phyloP scores from a whole-genome alignment of 169 alveolate genomes.

The Theileria parva region DNA sequence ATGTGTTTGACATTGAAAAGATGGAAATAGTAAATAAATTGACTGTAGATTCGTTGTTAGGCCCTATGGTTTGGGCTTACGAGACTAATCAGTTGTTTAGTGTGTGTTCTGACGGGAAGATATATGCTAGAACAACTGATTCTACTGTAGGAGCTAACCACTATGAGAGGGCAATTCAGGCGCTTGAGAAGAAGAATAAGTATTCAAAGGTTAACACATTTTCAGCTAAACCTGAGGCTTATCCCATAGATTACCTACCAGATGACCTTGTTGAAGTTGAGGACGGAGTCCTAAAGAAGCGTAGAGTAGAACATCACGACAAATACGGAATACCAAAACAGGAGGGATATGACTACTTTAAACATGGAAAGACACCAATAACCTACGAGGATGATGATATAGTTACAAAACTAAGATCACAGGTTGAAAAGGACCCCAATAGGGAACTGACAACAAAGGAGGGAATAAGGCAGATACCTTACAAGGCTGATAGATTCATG shows the following conservation, averaged over 20 bases:
- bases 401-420: slow-evolving; percentile 48
- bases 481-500: slow-evolving; percentile 64
- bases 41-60: slow-evolving; percentile 24
- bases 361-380: slow-evolving; percentile 44
- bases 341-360: slow-evolving; percentile 34
- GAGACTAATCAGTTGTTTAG: slow-evolving; percentile 52
- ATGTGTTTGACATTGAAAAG: slow-evolving; percentile 9
- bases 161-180: slow-evolving; percentile 15
- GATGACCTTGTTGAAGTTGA: slow-evolving; percentile 62
- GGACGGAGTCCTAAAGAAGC: slow-evolving; percentile 47
- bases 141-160: slow-evolving; percentile 38
- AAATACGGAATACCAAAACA: slow-evolving; percentile 46
- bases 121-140: slow-evolving; percentile 37
- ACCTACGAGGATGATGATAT: slow-evolving; percentile 63
- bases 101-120: slow-evolving; percentile 48
- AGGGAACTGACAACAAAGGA: slow-evolving; percentile 18
- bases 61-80: slow-evolving; percentile 45
- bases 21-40: slow-evolving; percentile 9
- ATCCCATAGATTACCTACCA: slow-evolving; percentile 63
- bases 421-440: slow-evolving; percentile 22
- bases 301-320: slow-evolving; percentile 25
- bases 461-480: slow-evolving; percentile 49
- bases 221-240: slow-evolving; percentile 51
- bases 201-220: slow-evolving; percentile 10
- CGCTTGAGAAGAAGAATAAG: slow-evolving; percentile 24